Evolutionary conservation across 1,284 basidiomycete species (phyloP).

Genomic region (Inonotus obliquus): DNA sequence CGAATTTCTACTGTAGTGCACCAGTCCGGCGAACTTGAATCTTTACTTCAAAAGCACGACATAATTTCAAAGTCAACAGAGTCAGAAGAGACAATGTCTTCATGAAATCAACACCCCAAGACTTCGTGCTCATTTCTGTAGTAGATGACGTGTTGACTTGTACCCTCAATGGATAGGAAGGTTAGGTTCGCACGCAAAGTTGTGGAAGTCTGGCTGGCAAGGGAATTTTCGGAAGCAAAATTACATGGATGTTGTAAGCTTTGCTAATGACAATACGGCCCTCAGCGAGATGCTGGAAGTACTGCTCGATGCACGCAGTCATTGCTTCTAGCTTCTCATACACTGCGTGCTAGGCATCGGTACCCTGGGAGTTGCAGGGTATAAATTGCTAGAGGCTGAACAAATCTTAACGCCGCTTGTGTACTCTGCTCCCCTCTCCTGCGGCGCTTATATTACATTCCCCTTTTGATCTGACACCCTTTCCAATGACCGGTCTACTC

Average conservation of each 20-base stretch:
- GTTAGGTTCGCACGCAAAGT: not conserved
- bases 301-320: not conserved
- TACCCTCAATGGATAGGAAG: slow-evolving; percentile 2
- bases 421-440: not conserved
- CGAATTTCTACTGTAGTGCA: slow-evolving; percentile 62
- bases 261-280: not conserved
- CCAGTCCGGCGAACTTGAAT: slow-evolving; percentile 90
- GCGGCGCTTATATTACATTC: not conserved
- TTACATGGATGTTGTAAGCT: not conserved
- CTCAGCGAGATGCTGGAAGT: no score
- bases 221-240: not conserved
- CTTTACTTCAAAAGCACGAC: slow-evolving; percentile 69
- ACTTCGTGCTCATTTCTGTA: not conserved
- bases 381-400: not conserved
- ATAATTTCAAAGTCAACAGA: slow-evolving; percentile 45
- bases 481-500: not conserved
- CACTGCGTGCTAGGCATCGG: not conserved
- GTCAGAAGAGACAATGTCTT: not conserved
- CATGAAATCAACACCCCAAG: not conserved
- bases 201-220: not conserved
- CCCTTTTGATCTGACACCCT: not conserved
- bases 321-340: not conserved
- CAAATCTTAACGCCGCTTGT: not conserved
- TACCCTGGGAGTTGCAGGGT: not conserved
- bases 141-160: slow-evolving; percentile 4